Percentiles rank a stretch among this genome's conserved stretches.
These are phyloP conservation scores for Sparassis latifolia DNA, from an alignment of 1,284 basidiomycete genomes.

Conservation along the genomic window DNA sequence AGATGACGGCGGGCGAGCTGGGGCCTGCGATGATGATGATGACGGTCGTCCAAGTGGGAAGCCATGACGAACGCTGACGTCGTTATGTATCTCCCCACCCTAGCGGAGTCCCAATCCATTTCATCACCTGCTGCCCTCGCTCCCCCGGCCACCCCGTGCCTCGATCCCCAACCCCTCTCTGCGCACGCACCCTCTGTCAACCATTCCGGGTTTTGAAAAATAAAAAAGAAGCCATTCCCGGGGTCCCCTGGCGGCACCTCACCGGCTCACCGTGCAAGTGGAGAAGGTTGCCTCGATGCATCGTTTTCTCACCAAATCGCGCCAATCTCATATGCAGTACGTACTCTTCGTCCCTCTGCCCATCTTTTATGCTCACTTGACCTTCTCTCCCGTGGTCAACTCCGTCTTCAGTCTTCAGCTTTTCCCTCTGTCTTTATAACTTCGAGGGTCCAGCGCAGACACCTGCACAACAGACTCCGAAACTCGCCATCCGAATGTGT, in stretches of 20 bases:
- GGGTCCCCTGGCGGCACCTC: conserved; percentile 2
- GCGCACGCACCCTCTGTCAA: not conserved
- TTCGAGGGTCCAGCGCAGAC: no score
- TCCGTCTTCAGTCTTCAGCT: no score
- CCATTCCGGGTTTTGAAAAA: not conserved
- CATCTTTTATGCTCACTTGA: no score
- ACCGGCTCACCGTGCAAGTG: conserved; percentile 6
- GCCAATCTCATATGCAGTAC: not conserved
- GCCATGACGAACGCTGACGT: conserved; percentile 30
- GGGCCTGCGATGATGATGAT: conserved; percentile 9
- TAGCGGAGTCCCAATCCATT: conserved; percentile 24
- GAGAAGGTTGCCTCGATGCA: conserved; percentile 11
- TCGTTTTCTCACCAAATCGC: not conserved
- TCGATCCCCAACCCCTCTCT: conserved; percentile 6
- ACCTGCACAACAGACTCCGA: no score
- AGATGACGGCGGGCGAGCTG: conserved; percentile 11
- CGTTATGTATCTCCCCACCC: conserved; percentile 26
- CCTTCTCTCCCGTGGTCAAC: no score
- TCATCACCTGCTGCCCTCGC: conserved; percentile 15
- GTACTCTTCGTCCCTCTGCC: no score
- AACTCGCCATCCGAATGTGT: no score
- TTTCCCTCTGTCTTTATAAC: no score
- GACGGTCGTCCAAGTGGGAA: conserved; percentile 20
- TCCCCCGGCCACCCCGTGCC: conserved; percentile 19
- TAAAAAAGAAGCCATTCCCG: not conserved